Percentiles rank a stretch among this genome's conserved stretches.
Evolutionary conservation across 805 yeast species (phyloP).

Genomic region (Kuraishia floccosa): DNA sequence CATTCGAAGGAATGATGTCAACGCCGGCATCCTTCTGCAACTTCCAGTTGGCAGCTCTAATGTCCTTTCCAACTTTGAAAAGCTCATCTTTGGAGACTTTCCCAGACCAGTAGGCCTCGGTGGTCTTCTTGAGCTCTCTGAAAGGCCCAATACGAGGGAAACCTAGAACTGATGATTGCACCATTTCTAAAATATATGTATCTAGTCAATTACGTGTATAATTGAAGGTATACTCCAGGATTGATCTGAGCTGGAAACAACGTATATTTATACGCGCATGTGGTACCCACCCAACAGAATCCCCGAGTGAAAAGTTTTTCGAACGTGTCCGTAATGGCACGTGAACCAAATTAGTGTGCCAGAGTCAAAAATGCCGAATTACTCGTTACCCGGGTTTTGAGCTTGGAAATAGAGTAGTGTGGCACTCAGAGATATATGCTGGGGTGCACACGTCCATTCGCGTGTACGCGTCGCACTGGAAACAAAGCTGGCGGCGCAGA

Average conservation of each 20-base stretch:
- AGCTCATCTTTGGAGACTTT: constrained; percentile 82
- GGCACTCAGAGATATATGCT: too few relatives aligned
- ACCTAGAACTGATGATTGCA: constrained; percentile 94
- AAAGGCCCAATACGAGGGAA: constrained; percentile 99
- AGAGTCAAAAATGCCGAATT: too few relatives aligned
- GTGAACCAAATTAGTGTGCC: too few relatives aligned
- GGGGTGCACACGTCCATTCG: too few relatives aligned
- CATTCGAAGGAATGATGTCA: constrained; percentile 93
- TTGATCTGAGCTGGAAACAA: neutral
- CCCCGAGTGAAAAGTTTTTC: neutral
- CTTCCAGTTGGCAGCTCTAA: constrained; percentile 96
- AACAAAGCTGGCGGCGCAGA: too few relatives aligned
- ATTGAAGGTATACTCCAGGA: neutral
- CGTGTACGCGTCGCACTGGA: too few relatives aligned
- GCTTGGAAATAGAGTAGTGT: too few relatives aligned
- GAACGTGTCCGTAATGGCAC: too few relatives aligned
- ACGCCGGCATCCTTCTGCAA: constrained; percentile 96
- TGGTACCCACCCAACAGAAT: neutral
- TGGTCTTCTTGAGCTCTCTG: constrained; percentile 98
- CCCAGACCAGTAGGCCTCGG: constrained; percentile 98
- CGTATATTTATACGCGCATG: neutral
- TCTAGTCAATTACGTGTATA: too few relatives aligned
- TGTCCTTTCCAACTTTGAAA: constrained; percentile 85
- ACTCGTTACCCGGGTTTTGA: too few relatives aligned
- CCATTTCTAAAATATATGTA: constrained; percentile 69